Evolutionary conservation across 805 yeast genomes (phyloP).

Genomic region (Clavispora santaluciae): DNA sequence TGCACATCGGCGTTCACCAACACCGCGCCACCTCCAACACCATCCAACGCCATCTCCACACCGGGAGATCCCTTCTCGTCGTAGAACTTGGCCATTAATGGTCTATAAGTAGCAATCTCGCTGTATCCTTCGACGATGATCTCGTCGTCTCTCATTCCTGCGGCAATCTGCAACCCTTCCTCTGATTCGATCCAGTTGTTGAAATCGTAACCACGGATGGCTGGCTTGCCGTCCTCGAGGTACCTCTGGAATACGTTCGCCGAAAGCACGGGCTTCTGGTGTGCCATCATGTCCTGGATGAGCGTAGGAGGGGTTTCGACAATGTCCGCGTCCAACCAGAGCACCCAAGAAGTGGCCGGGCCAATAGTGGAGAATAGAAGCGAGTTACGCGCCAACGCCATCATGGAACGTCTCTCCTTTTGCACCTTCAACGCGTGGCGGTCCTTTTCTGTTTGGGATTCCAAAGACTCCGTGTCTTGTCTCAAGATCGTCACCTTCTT

Average conservation of each 20-base stretch:
- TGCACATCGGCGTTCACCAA: slow-evolving; percentile 96
- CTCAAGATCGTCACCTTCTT: slow-evolving; percentile 82
- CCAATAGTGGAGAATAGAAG: slow-evolving; percentile 82
- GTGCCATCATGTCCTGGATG: slow-evolving; percentile 81
- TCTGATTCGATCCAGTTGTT: slow-evolving; percentile 93
- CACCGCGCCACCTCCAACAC: slow-evolving; percentile 97
- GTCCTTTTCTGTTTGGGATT: slow-evolving; percentile 75
- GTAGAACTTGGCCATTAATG: slow-evolving; percentile 87
- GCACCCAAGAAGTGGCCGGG: slow-evolving; percentile 89
- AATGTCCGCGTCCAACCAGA: slow-evolving; percentile 95
- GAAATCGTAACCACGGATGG: slow-evolving; percentile 86
- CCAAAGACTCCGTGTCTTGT: slow-evolving; percentile 80
- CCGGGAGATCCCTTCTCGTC: slow-evolving; percentile 57
- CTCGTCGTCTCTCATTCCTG: slow-evolving; percentile 74
- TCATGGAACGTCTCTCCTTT: slow-evolving; percentile 79
- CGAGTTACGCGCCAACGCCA: slow-evolving; percentile 95
- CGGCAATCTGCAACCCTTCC: slow-evolving; percentile 72
- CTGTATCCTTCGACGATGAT: slow-evolving; percentile 92
- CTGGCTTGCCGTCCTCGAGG: slow-evolving; percentile 51
- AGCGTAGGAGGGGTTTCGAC: slow-evolving; percentile 80
- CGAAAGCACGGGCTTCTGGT: slow-evolving; percentile 80
- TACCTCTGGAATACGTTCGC: slow-evolving; percentile 93
- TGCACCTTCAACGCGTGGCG: slow-evolving; percentile 86
- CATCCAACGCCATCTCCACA: slow-evolving; percentile 82
- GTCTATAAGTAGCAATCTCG: slow-evolving; percentile 90